These are phyloP conservation scores for Chalciporus sp. DNA, from an alignment of 1,284 basidiomycete species.

Conservation along the genomic window DNA sequence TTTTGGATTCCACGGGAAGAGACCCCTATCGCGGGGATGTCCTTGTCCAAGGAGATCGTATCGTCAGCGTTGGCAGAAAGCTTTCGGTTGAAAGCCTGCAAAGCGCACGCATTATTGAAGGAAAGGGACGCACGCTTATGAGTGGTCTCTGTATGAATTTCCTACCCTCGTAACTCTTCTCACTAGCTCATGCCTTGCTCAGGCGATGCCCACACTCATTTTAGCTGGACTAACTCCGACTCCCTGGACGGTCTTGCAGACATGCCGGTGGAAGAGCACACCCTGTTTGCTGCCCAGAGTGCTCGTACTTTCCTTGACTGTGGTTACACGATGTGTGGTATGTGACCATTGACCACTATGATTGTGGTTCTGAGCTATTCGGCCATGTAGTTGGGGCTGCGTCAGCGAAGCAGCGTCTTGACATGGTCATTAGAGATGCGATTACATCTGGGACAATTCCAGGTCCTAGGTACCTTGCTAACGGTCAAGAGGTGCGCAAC, in stretches of 20 bases:
- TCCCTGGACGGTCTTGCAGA: conserved; percentile 29
- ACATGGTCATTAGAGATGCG: conserved; percentile 34
- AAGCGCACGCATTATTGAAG: conserved; percentile 24
- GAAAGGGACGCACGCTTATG: conserved; percentile 31
- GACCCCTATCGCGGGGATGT: conserved; percentile 34
- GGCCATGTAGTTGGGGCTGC: conserved; percentile 27
- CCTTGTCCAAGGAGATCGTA: conserved; percentile 34
- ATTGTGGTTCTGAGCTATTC: too few species aligned
- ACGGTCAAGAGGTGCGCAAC: conserved; percentile 24
- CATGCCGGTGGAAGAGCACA: conserved; percentile 32
- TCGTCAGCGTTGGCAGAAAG: conserved; percentile 27
- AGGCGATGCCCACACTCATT: conserved; percentile 30
- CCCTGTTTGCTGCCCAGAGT: conserved; percentile 26
- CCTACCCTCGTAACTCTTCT: too few species aligned
- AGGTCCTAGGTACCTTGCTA: conserved; percentile 35
- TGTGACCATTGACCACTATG: too few species aligned
- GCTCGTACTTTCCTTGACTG: conserved; percentile 33
- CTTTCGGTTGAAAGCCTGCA: conserved; percentile 21
- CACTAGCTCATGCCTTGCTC: too few species aligned
- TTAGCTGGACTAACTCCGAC: conserved; percentile 28
- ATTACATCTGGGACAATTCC: conserved; percentile 35
- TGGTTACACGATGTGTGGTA: conserved; percentile 35
- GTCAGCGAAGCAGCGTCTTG: conserved; percentile 33
- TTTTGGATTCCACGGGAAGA: conserved; percentile 37
- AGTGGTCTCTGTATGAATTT: conserved; percentile 25